These are phyloP conservation scores for Dothideomycetes sp. DNA, from an alignment of 2,329 filamentous ascomycete genomes.

Conservation along the genomic window DNA sequence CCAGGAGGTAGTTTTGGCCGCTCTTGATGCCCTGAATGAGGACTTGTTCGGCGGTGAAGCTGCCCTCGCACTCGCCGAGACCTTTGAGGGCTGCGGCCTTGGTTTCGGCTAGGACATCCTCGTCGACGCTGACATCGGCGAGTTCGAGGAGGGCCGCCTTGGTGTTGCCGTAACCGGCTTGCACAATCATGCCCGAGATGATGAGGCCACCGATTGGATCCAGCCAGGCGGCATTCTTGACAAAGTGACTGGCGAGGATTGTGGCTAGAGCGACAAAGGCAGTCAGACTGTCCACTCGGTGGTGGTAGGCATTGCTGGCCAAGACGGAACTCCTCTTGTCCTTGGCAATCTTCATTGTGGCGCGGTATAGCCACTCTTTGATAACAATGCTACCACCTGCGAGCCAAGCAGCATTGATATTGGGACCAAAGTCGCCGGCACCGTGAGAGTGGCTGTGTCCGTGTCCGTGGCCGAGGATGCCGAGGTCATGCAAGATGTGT, in stretches of 20 bases:
- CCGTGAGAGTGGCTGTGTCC: conserved; percentile 55
- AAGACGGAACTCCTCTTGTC: conserved; percentile 93
- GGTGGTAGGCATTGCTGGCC: conserved; percentile 91
- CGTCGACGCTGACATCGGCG: conserved; percentile 80
- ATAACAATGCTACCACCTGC: conserved; percentile 79
- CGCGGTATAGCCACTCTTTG: conserved; percentile 95
- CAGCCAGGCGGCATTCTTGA: conserved; percentile 79
- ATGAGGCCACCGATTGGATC: conserved; percentile 88
- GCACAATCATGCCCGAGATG: conserved; percentile 88
- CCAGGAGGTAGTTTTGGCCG: conserved; percentile 90
- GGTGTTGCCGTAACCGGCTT: conserved; percentile 81
- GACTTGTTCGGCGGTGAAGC: conserved; percentile 27
- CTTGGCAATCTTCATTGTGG: conserved; percentile 93
- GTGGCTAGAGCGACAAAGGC: conserved; percentile 85
- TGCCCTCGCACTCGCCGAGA: conserved; percentile 33
- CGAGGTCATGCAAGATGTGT: conserved; percentile 29
- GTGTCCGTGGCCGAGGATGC: conserved; percentile 44
- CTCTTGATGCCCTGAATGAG: conserved; percentile 86
- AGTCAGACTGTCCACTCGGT: conserved; percentile 90
- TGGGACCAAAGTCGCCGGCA: conserved; percentile 50
- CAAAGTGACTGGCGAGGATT: conserved; percentile 79
- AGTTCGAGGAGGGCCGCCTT: conserved; percentile 72
- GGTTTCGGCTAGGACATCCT: conserved; percentile 67
- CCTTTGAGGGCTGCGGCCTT: conserved; percentile 52
- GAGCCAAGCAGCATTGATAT: conserved; percentile 89